Conservation (phyloP, 495 filamentous ascomycete genomes). For the Viridothelium virens region DNA sequence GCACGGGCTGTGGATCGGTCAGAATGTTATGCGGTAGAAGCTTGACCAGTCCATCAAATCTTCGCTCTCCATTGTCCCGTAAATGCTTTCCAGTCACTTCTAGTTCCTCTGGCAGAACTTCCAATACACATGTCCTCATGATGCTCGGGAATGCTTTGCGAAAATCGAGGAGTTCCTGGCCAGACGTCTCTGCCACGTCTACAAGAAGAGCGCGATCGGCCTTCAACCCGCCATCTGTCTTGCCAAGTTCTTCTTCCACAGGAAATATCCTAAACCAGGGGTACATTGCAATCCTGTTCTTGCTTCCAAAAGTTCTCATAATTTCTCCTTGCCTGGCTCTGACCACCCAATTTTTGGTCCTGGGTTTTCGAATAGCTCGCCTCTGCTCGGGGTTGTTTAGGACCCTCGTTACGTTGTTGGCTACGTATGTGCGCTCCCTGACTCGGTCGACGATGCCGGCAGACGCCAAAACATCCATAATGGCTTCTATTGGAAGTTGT, state of each 20-base stretch:
- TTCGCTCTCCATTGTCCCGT: neutral
- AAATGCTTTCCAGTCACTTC: neutral
- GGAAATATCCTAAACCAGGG: constrained; percentile 5
- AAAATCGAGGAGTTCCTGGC: neutral
- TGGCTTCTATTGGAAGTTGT: neutral
- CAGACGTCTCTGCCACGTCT: neutral
- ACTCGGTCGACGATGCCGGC: neutral
- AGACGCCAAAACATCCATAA: constrained; percentile 3
- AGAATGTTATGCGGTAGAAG: neutral
- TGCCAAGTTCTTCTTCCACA: neutral
- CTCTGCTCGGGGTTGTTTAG: neutral
- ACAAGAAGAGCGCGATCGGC: neutral
- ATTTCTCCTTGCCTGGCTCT: neutral
- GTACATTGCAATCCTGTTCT: neutral
- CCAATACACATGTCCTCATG: neutral
- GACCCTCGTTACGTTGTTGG: neutral
- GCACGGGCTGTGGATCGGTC: neutral
- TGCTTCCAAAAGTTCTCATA: neutral
- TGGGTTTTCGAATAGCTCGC: neutral
- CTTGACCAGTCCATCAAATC: neutral
- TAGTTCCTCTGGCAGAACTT: neutral
- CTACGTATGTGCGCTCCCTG: neutral
- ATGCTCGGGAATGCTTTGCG: neutral
- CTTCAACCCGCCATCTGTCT: constrained; percentile 1
- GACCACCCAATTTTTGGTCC: neutral